phyloP scores from a whole-genome alignment of 805 yeast genomes.

The Metschnikowia dekortorum region DNA sequence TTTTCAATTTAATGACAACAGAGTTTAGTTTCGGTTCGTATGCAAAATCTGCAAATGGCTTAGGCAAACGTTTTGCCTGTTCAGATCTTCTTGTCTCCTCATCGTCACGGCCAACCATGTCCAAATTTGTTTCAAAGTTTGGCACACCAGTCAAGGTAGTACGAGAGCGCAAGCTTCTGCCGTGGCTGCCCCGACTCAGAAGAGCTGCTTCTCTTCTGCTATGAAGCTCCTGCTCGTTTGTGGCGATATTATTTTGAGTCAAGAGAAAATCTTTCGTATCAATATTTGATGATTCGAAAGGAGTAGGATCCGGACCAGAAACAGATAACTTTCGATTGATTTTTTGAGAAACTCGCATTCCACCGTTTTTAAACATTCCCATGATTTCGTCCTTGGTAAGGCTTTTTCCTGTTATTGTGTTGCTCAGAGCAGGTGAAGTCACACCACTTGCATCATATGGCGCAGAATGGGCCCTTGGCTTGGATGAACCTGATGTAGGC shows the following conservation, averaged over 20 bases:
- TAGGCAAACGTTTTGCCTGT: constrained; percentile 11
- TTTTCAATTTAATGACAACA: constrained; percentile 20
- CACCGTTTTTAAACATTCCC: constrained; percentile 7
- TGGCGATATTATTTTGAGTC: constrained; percentile 5
- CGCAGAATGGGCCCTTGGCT: neutral
- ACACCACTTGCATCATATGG: neutral
- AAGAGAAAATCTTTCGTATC: constrained; percentile 4
- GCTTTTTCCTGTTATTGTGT: neutral
- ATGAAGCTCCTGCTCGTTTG: constrained; percentile 11
- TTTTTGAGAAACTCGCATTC: constrained; percentile 11
- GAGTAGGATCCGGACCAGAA: neutral
- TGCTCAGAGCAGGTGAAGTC: neutral
- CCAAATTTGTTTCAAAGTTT: constrained; percentile 11
- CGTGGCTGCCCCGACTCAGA: constrained; percentile 1
- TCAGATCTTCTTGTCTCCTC: constrained; percentile 9
- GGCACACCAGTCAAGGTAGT: constrained; percentile 8
- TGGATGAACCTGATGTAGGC: neutral
- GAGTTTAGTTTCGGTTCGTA: constrained; percentile 18
- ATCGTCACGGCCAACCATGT: constrained; percentile 2
- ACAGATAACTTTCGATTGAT: constrained; percentile 11
- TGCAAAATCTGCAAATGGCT: constrained; percentile 13
- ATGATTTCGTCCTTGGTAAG: constrained; percentile 11
- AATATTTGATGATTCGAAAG: constrained; percentile 3
- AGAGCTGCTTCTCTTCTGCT: constrained; percentile 13
- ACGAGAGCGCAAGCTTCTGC: constrained; percentile 14